These are phyloP conservation scores for Cyberlindnera maritima DNA, from an alignment of 805 yeast genomes.

Conservation along the genomic window DNA sequence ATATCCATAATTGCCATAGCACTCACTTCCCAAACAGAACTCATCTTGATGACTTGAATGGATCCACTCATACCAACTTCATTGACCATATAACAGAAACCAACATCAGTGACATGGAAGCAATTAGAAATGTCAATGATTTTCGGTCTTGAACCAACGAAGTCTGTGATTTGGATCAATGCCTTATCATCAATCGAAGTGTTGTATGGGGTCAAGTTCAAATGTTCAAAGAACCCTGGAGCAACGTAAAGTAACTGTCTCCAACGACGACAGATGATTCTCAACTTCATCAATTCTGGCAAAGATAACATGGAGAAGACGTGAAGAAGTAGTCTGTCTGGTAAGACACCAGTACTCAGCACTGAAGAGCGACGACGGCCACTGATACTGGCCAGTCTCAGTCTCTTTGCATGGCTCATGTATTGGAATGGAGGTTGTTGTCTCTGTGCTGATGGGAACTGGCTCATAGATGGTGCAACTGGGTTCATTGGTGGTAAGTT, in stretches of 20 bases:
- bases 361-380: constrained; percentile 56
- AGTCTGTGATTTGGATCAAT: constrained; percentile 56
- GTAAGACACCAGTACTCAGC: constrained; percentile 54
- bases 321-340: constrained; percentile 54
- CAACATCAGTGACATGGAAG: constrained; percentile 74
- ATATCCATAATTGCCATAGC: constrained; percentile 83
- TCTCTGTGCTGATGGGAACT: constrained; percentile 29
- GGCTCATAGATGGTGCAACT: constrained; percentile 32
- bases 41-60: constrained; percentile 55
- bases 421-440: constrained; percentile 43
- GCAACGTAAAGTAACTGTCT: constrained; percentile 59
- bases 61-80: constrained; percentile 67
- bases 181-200: constrained; percentile 57
- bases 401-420: constrained; percentile 52
- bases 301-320: constrained; percentile 53
- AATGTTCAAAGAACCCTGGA: constrained; percentile 44
- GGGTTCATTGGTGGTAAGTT: constrained; percentile 42
- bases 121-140: constrained; percentile 65
- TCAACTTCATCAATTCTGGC: constrained; percentile 57
- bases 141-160: constrained; percentile 68
- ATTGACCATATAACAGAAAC: constrained; percentile 67
- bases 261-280: constrained; percentile 65
- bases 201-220: constrained; percentile 64
- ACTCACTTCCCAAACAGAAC: constrained; percentile 71
- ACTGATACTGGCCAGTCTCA: constrained; percentile 43